These are phyloP conservation scores for Dimocarpus longan DNA, from an alignment of 345 rosid species.

Conservation along the genomic window DNA sequence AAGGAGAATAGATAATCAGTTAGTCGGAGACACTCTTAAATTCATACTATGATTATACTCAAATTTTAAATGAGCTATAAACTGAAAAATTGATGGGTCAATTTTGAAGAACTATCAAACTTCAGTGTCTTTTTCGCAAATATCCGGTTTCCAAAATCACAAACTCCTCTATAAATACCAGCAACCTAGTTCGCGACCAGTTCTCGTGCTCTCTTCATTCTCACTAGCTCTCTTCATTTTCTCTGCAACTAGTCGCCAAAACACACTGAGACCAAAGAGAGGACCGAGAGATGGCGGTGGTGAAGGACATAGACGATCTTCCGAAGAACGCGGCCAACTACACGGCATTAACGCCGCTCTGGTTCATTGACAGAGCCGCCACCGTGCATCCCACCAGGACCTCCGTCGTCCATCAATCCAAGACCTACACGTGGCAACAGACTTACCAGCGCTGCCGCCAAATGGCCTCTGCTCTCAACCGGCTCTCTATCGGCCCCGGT, in stretches of 20 bases:
- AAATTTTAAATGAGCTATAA: too few species aligned
- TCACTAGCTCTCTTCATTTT: neutral
- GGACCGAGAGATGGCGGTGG: constrained; percentile 24
- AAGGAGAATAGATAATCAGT: too few species aligned
- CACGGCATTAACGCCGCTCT: constrained; percentile 82
- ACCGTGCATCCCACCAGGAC: constrained; percentile 65
- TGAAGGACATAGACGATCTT: constrained; percentile 76
- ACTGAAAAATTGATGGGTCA: too few species aligned
- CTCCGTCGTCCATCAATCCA: constrained; percentile 70
- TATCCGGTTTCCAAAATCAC: too few species aligned
- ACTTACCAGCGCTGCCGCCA: constrained; percentile 82
- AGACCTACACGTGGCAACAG: constrained; percentile 72
- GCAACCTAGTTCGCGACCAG: too few species aligned
- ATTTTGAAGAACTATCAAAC: too few species aligned
- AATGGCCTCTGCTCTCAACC: constrained; percentile 80
- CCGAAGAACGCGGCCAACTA: constrained; percentile 83
- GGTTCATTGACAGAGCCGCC: constrained; percentile 89
- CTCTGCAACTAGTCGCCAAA: neutral
- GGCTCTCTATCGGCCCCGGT: constrained; percentile 67
- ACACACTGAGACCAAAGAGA: neutral
- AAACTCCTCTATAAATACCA: too few species aligned
- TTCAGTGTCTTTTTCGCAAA: too few species aligned
- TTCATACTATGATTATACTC: too few species aligned
- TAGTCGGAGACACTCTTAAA: too few species aligned
- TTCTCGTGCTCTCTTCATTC: too few species aligned